Evolutionary conservation across 23 red algal species (phyloP), one percentile per base, ranked within the genome.

Genomic region (Agarophyton chilense): DNA sequence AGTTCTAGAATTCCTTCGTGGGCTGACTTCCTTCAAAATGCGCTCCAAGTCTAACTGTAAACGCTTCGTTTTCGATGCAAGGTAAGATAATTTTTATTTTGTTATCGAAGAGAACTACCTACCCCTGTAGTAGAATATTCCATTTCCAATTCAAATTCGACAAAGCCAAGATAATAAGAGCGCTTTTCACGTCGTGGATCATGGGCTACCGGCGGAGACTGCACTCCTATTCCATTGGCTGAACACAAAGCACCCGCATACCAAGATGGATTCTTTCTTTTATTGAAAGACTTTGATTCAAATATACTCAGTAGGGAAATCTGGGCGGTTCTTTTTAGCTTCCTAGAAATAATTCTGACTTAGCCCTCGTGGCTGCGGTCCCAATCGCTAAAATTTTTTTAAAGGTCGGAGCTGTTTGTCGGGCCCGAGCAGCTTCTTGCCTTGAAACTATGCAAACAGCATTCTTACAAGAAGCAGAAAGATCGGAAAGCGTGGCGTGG

Each of bases 391-490:
- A 43, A 12, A 31, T 91, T 33, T 45, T 91, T 55, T 43, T 21
- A 8, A 31, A 71, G 31, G 88, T 75, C 6, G 88, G 88, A 14
- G 77, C 16, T 52, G 88, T 75, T 10, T 81, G 72, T 43, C 82
- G 88, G 88, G 55, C 88, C 18, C 52, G 88, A 38, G 55, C 88
- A n/a, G 74, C 88, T 42, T 91, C 76, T 45, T 81, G 76, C 29
- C 88, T 91, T 50, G 83, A 67, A 26, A 71, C 54, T 18, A 26
- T 25, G 10, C 10, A 52, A 53, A 60, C 61, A 54, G 60, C 88
- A 19, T 57, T 80, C 16, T n/a, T 82, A 8, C 22, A 32, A 21
- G 43, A 79, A 14, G 76, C 88, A n/a, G 47, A 55, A 35, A 57
- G 32, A 12, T 42, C 58, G 12, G 38, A 91, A 26, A 31, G 18